These are phyloP conservation scores for Fusarium devonianum DNA, from an alignment of 2,329 filamentous ascomycete species.

Conservation along the genomic window DNA sequence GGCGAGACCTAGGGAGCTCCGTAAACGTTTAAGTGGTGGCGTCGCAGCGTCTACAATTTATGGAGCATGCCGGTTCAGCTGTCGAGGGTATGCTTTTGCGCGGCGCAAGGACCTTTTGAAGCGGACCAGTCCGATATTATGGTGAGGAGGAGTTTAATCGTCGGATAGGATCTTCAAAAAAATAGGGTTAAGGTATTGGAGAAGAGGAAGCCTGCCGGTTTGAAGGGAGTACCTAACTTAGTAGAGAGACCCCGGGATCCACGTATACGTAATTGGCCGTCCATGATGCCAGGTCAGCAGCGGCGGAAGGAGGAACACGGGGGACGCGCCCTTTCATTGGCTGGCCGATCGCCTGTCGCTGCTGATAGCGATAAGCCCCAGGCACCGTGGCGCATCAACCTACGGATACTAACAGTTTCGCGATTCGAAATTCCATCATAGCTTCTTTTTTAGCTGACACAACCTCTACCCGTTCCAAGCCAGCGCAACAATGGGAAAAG, in stretches of 20 bases:
- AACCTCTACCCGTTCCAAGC: background rate
- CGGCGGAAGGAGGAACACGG: slow-evolving; percentile 16
- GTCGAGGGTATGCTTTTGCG: slow-evolving; percentile 11
- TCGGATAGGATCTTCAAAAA: background rate
- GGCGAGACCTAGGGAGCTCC: slow-evolving; percentile 19
- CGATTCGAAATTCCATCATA: slow-evolving; percentile 20
- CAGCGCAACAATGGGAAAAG: slow-evolving; percentile 49
- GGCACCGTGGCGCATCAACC: slow-evolving; percentile 29
- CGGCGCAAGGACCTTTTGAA: background rate
- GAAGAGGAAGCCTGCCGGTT: slow-evolving; percentile 23
- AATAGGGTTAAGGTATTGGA: background rate
- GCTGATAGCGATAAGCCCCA: slow-evolving; percentile 33
- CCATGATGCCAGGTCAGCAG: slow-evolving; percentile 41
- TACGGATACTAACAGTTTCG: too few species aligned
- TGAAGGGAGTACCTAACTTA: slow-evolving; percentile 20
- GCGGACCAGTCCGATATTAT: too few species aligned
- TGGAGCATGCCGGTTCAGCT: slow-evolving; percentile 30
- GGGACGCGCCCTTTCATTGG: slow-evolving; percentile 19
- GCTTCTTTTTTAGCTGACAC: slow-evolving; percentile 6
- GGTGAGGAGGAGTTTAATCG: background rate
- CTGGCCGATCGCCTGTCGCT: background rate
- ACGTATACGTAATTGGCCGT: slow-evolving; percentile 41
- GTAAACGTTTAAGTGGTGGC: slow-evolving; percentile 31
- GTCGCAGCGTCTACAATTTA: slow-evolving; percentile 32
- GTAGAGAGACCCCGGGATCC: slow-evolving; percentile 7